Evolutionary conservation across 164 flowering plant genomes (phyloP).

Genomic region (Piper betle): DNA sequence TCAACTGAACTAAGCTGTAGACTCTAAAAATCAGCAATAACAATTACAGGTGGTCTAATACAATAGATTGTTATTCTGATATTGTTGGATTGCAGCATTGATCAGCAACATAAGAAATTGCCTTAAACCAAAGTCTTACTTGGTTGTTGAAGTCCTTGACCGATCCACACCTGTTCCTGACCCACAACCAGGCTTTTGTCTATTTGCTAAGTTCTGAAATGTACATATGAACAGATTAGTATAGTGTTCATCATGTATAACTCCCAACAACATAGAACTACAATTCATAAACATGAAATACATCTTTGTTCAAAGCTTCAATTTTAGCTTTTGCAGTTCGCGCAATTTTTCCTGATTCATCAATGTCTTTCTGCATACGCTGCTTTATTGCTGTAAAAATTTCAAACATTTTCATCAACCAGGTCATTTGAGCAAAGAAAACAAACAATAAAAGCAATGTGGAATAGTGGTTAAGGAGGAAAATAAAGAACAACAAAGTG

Average conservation of each 20-base stretch:
- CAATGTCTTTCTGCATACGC: constrained; percentile 76
- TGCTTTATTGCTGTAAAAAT: constrained; percentile 48
- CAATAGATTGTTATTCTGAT: neutral
- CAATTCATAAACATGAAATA: constrained; percentile 6
- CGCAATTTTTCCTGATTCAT: constrained; percentile 70
- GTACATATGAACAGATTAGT: neutral
- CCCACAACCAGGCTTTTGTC: constrained; percentile 77
- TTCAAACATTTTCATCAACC: neutral
- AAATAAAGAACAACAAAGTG: neutral
- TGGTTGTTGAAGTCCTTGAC: constrained; percentile 57
- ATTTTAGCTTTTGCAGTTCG: constrained; percentile 41
- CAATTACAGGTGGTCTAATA: too few species aligned
- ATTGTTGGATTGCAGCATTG: neutral
- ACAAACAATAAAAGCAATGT: neutral
- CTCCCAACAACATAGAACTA: neutral
- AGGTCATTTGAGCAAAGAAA: neutral
- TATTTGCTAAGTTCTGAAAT: constrained; percentile 43
- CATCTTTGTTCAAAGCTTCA: constrained; percentile 72
- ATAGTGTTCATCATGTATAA: neutral
- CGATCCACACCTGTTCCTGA: constrained; percentile 75
- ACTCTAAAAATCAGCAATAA: too few species aligned
- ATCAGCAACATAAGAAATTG: neutral
- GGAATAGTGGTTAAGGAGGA: neutral
- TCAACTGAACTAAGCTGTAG: too few species aligned
- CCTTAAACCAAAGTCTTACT: constrained; percentile 22